Conservation (phyloP, 78 protist species). For the Dictyostelium firmibasis region DNA sequence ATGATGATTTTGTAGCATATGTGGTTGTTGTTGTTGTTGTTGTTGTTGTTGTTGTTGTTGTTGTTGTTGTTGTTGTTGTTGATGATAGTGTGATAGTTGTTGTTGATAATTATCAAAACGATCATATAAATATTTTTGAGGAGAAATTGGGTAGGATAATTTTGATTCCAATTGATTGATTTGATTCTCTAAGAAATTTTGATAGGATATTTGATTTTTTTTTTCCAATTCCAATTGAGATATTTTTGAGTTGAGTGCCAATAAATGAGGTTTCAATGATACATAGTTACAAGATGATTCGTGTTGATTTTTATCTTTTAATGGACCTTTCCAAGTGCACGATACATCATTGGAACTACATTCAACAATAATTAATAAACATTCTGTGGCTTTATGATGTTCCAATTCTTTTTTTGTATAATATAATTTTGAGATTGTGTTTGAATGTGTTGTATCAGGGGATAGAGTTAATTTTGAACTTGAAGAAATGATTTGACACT, state of each 20-base stretch:
- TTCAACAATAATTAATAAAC: background rate
- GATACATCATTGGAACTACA: background rate
- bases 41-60: background rate
- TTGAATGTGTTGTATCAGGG: background rate
- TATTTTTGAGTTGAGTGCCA: background rate
- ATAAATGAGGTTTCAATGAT: background rate
- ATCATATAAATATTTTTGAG: background rate
- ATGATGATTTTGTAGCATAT: background rate
- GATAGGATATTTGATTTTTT: background rate
- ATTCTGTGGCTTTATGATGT: background rate
- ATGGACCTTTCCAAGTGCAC: background rate
- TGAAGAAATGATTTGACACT: background rate
- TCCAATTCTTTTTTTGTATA: background rate
- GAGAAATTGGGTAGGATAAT: background rate
- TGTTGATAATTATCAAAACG: background rate
- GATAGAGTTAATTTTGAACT: background rate
- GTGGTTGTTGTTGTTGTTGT: background rate
- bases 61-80: background rate
- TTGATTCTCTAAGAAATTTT: background rate
- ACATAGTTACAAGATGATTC: background rate
- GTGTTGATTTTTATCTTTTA: background rate
- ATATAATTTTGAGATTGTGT: background rate
- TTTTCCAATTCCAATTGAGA: background rate
- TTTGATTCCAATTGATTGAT: background rate
- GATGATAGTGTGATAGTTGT: background rate